Conservation (phyloP, 176 grass and related monocot species). For the Oryza meridionalis region DNA sequence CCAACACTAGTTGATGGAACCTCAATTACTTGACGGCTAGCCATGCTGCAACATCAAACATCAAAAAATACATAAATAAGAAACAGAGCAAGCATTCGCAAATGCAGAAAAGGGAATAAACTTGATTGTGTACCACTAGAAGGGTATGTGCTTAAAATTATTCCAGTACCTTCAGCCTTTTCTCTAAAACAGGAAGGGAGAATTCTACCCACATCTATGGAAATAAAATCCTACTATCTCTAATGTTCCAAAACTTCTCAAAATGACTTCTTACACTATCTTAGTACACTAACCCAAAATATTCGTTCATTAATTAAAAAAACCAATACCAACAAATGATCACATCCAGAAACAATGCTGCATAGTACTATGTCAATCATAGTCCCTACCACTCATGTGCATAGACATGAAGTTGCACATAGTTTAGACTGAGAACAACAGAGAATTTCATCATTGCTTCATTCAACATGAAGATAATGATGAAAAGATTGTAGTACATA, state of each 20-base stretch:
- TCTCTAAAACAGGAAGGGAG: not conserved
- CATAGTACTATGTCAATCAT: not conserved
- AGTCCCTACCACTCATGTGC: not conserved
- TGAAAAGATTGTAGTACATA: conserved; percentile 45
- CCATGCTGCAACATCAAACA: conserved; percentile 75
- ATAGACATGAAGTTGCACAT: not conserved
- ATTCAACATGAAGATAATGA: not conserved
- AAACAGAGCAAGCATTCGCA: conserved; percentile 9
- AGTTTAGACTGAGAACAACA: conserved; percentile 12
- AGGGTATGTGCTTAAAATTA: not conserved
- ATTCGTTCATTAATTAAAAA: conserved; percentile 13
- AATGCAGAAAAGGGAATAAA: not conserved
- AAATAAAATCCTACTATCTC: conserved; percentile 5
- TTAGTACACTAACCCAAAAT: conserved; percentile 6
- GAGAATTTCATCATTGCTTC: not conserved
- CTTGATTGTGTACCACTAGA: conserved; percentile 15
- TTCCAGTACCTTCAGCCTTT: not conserved
- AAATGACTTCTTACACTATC: conserved; percentile 9
- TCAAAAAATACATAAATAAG: conserved; percentile 34
- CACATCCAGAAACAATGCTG: not conserved
- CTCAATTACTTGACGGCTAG: conserved; percentile 82
- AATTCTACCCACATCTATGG: not conserved
- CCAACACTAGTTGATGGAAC: conserved; percentile 74
- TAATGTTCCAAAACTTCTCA: not conserved
- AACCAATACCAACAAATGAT: conserved; percentile 5